Base-by-base conservation (phyloP, 2,329 filamentous ascomycete species). In the Talaromyces sp. region DNA sequence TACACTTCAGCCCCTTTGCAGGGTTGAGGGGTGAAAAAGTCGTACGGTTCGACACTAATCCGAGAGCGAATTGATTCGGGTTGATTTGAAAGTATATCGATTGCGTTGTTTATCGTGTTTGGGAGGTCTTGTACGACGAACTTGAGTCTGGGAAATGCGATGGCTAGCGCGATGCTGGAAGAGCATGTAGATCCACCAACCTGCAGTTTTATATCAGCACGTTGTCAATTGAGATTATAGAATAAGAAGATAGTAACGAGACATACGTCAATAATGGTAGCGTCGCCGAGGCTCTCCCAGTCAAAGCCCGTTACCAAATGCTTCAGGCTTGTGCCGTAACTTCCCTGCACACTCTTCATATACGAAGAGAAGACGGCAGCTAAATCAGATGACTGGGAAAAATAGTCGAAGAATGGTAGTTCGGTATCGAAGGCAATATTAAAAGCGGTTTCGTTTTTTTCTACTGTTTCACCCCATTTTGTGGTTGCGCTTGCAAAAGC, bases 341-440 rank as follows among this genome's bases (percentile, higher is more conserved):
- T 83, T 2, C 77, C 79, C 0, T 80, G 82, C 56, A 86, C 71
- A 56, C 78, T 83, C 2, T 73, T 71, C 84, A 86, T 86, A 43
- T 82, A 83, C 9, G 74, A 74, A 7, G 80, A 83, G 73, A 86
- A 83, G 56, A 81, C 76, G 63, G 77, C 77, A 1, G 81, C 80
- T 10, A 79, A 58, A 4, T 70, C 68, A 1, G 66, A 63, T 10
- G 64, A 52, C 29, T 56, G 58, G 8, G 63, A 58, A 13, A 76
- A 62, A 56, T 73, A 68, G n/a, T 72, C 68, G 60, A 76, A 79
- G 62, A 74, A 71, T 0, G 69, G 64, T 24, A 68, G 53, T 14
- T 66, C 64, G 1, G 69, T 71, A 21, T 64, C 59, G 52, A 67
- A 67, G 0, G 74, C 73, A n/a, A 76, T 38, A 53, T 69, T 71